Conservation (phyloP, 495 filamentous ascomycete species). For the Bombardia bombarda region DNA sequence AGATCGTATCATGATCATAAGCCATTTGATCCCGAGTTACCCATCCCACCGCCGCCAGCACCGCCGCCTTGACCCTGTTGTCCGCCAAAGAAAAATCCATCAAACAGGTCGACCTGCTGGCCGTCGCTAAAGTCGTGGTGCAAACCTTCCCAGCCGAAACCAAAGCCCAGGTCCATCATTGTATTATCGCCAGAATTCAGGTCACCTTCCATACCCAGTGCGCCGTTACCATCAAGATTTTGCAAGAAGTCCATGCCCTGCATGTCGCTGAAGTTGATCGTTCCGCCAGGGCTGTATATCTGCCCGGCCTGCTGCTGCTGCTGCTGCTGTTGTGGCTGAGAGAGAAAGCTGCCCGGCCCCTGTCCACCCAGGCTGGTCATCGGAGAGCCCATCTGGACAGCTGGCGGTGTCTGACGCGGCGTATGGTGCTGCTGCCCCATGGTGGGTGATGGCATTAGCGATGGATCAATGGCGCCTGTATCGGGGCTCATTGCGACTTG, state of each 20-base stretch:
- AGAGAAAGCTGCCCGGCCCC: not conserved
- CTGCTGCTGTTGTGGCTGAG: conserved; percentile 12
- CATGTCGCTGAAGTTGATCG: conserved; percentile 29
- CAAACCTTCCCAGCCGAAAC: conserved; percentile 59
- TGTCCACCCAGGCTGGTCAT: conserved; percentile 6
- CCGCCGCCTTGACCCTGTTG: conserved; percentile 1
- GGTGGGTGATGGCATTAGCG: conserved; percentile 33
- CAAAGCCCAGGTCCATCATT: conserved; percentile 64
- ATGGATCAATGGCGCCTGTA: conserved; percentile 26
- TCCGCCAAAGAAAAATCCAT: conserved; percentile 83
- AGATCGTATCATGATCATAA: too few relatives aligned
- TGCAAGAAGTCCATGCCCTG: conserved; percentile 42
- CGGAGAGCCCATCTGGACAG: conserved; percentile 18
- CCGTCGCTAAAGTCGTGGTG: conserved; percentile 78
- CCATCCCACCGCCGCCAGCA: not conserved
- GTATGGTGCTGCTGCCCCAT: conserved; percentile 8
- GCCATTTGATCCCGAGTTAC: not conserved
- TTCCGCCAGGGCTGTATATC: conserved; percentile 8
- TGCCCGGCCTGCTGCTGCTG: conserved; percentile 6
- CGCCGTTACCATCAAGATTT: conserved; percentile 8
- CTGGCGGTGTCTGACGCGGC: not conserved
- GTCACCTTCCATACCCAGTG: not conserved
- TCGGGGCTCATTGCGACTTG: conserved; percentile 24
- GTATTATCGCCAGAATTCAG: conserved; percentile 20
- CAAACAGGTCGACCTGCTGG: conserved; percentile 73